Evolutionary conservation across 805 yeast species (phyloP), one percentile per base, ranked within the genome.

Genomic region (Candida morakotiae): DNA sequence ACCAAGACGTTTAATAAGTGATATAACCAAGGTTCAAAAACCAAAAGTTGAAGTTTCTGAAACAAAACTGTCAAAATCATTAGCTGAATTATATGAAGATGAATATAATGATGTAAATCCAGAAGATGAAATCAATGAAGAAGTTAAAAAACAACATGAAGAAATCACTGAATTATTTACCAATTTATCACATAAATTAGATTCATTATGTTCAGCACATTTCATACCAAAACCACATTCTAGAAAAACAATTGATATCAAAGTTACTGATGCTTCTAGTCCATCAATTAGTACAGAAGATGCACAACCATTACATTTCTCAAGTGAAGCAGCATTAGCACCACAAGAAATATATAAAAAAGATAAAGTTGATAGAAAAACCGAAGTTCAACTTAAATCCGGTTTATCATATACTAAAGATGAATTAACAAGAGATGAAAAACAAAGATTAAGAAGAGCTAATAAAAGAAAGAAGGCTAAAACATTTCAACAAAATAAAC

Each of bases 81-180:
- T 91, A 48, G 96, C 98, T 1, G 96, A 91, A 50, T 55, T 86
- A 29, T 91, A 93, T 57, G 98, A 89, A 60, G 95, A 87, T 36
- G 95, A 87, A 43, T 81, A 79, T 49, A 69, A 73, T 34, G 44
- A 50, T 25, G 76, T 68, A n/a, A 67, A 60, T 32, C 52, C 56
- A 5, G 68, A 69, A 22, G 56, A 70, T 39, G 79, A 69, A 34
- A 67, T 73, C 16, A 71, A 72, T 25, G 93, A 82, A 41, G 87
- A 83, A 52, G 60, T 85, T 21, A 69, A 78, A 37, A 72, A 71
- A 34, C 82, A 84, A 5, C 98, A 93, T 57, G 75, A 78, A 41
- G 97, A 89, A 57, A 81, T 93, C 37, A 64, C 73, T 11, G 79
- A 71, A 24, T 53, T 91, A 40, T 88, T 77, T 53, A 71, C 73